Evolutionary conservation across 768 basidiomycete species (phyloP).

Genomic region (Pulveroboletus frians): DNA sequence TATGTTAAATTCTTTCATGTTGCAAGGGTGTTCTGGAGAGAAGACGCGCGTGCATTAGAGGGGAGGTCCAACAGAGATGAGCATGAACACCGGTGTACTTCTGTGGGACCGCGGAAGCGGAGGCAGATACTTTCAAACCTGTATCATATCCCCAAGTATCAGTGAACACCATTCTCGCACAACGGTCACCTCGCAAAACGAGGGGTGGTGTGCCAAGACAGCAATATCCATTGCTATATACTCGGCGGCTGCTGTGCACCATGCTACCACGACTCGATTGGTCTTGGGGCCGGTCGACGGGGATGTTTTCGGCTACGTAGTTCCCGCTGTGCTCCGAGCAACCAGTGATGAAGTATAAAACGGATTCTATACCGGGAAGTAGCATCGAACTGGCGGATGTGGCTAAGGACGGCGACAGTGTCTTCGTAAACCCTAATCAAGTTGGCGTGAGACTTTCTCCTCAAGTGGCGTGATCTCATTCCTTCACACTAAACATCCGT

Average conservation of each 20-base stretch:
- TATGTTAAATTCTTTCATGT: conserved; percentile 79
- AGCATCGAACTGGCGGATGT: conserved; percentile 1
- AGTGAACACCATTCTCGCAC: neutral
- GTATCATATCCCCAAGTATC: conserved; percentile 2
- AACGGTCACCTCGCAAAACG: neutral
- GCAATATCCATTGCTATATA: conserved; percentile 42
- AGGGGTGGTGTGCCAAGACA: conserved; percentile 20
- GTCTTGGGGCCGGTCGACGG: conserved; percentile 60
- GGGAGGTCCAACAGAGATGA: neutral
- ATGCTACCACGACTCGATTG: conserved; percentile 73
- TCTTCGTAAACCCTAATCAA: neutral
- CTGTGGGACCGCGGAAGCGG: conserved; percentile 17
- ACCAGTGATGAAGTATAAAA: conserved; percentile 51
- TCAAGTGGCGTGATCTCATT: too few relatives aligned
- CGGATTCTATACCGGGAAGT: conserved; percentile 15
- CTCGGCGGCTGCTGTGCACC: conserved; percentile 52
- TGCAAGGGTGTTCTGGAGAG: conserved; percentile 70
- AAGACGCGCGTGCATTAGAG: neutral
- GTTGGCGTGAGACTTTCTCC: too few relatives aligned
- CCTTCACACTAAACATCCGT: too few relatives aligned
- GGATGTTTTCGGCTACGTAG: conserved; percentile 66
- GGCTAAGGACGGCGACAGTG: neutral
- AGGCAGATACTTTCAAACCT: too few relatives aligned
- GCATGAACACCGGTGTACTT: conserved; percentile 17
- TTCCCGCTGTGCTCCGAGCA: conserved; percentile 69